Evolutionary conservation across 805 yeast species (phyloP), one percentile per base, ranked within the genome.

Genomic region (Candida ipomoeae): DNA sequence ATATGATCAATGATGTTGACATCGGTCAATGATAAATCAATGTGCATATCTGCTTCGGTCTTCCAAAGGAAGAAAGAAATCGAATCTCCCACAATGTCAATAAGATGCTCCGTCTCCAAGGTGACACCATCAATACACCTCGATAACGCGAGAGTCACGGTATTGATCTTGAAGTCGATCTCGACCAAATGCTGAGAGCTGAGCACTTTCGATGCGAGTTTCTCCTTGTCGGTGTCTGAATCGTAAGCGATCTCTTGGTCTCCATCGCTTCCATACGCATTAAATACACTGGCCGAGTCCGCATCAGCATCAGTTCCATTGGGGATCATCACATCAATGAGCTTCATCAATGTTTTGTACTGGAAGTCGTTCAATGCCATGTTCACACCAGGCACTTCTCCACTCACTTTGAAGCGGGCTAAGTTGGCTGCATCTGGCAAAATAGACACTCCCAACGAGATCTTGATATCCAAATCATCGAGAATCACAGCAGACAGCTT

Each of bases 331-430:
- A 74, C 78, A 45, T 85, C 86, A 33, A 92, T 70, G 40, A 92
- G 70, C 50, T 83, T 82, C 92, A 94, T 84, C 60, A 94, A 72
- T 1, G 89, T 82, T 65, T 89, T 87, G 69, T 95, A 95, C 64
- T 95, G 97, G 60, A 83, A 86, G 63, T 94, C 98, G 58, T 88
- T 88, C 61, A 94, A 64, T 31, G 87, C 78, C 3, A 94, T 82
- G 31, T 77, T 75, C 53, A 95, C 76, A 32, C 71, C 70, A 0
- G 97, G 96, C 13, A 94, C 78, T 51, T 82, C 82, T 13, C 94
- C 97, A 31, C 88, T 81, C 2, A 91, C 74, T 61, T 80, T 83
- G 54, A 89, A 73, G 55, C 79, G 80, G 0, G 98, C 85, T 40
- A 94, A 71, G 55, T 83, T 83, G 31, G 79, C 71, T 3, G 92